phyloP scores from a whole-genome alignment of 164 flowering plant genomes.

The Warburgia ugandensis region DNA sequence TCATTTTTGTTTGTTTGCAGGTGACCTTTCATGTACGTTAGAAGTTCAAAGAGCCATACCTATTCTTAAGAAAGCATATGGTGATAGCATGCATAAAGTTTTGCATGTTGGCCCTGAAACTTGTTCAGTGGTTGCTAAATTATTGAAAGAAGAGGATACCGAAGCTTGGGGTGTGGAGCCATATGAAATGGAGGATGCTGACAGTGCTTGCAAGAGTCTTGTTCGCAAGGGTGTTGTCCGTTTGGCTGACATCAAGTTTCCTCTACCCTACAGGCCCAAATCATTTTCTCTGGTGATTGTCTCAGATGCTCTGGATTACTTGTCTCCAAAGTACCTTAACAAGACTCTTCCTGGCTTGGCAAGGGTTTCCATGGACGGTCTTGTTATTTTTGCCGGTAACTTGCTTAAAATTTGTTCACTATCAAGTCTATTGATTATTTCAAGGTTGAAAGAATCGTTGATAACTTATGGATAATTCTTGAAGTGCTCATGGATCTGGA shows the following conservation, averaged over 20 bases:
- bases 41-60: slow-evolving; percentile 79
- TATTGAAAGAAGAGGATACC: slow-evolving; percentile 73
- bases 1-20: slow-evolving; percentile 28
- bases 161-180: slow-evolving; percentile 98
- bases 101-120: slow-evolving; percentile 96
- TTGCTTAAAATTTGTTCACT: not conserved
- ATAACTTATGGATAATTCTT: too few relatives aligned
- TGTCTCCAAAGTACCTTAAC: slow-evolving; percentile 85
- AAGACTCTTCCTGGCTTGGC: slow-evolving; percentile 85
- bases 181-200: slow-evolving; percentile 83
- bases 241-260: slow-evolving; percentile 85
- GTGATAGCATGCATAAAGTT: slow-evolving; percentile 77
- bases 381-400: slow-evolving; percentile 77
- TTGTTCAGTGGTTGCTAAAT: slow-evolving; percentile 67
- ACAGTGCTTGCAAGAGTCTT: slow-evolving; percentile 55
- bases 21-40: slow-evolving; percentile 56
- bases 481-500: too few relatives aligned
- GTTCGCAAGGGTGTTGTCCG: slow-evolving; percentile 82
- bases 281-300: slow-evolving; percentile 83
- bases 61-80: slow-evolving; percentile 63
- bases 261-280: slow-evolving; percentile 74
- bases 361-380: slow-evolving; percentile 68
- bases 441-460: not conserved
- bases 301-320: slow-evolving; percentile 87
- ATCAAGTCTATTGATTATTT: not conserved